Evolutionary conservation across 208 protist genomes (phyloP).

Genomic region (Vickermania spadyakhi): DNA sequence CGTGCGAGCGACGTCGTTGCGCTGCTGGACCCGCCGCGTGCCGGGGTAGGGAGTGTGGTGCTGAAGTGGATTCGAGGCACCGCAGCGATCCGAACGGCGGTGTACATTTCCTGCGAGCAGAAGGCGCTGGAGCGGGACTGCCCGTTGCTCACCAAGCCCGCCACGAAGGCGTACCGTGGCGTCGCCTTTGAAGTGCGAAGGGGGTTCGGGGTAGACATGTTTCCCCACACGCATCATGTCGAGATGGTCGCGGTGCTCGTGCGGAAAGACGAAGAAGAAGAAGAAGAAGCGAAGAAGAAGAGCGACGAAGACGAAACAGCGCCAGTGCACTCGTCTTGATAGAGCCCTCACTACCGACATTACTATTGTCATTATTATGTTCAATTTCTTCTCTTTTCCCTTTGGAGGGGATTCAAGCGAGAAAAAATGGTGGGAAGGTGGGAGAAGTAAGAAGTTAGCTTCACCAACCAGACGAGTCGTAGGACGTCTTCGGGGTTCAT

Average conservation of each 20-base stretch:
- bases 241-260: constrained; percentile 91
- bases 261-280: constrained; percentile 15
- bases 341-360: too few relatives aligned
- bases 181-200: constrained; percentile 77
- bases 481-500: too few relatives aligned
- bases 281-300: constrained; percentile 1
- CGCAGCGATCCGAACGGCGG: constrained; percentile 72
- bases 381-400: too few relatives aligned
- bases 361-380: too few relatives aligned
- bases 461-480: too few relatives aligned
- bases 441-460: too few relatives aligned
- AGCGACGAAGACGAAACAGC: too few relatives aligned
- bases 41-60: constrained; percentile 83
- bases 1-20: constrained; percentile 56
- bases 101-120: constrained; percentile 96
- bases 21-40: constrained; percentile 87
- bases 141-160: constrained; percentile 60
- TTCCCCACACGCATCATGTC: constrained; percentile 93
- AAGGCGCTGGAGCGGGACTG: constrained; percentile 84
- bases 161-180: constrained; percentile 68
- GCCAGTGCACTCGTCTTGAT: too few relatives aligned
- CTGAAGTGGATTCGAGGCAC: constrained; percentile 90
- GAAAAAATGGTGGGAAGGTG: too few relatives aligned
- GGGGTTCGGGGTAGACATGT: constrained; percentile 91
- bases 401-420: too few relatives aligned